These are phyloP conservation scores for Posidonia oceanica DNA, from an alignment of 116 monocot species.

Conservation along the genomic window DNA sequence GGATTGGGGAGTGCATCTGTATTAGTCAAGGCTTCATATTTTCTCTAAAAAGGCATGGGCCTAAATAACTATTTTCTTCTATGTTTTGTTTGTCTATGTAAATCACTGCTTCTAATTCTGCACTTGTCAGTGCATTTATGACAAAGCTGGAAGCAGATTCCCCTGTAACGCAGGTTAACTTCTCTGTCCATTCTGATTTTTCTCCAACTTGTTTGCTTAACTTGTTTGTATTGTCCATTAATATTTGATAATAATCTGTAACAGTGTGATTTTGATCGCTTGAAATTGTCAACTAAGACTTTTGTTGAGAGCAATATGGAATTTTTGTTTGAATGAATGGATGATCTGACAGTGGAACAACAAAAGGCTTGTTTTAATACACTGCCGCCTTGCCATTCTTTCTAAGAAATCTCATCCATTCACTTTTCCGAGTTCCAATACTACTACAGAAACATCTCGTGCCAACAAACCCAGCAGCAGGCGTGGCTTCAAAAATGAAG, in stretches of 20 bases:
- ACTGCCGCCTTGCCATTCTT: not conserved
- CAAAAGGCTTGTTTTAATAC: slow-evolving; percentile 51
- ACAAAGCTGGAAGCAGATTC: slow-evolving; percentile 82
- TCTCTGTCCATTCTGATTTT: not conserved
- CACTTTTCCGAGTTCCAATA: slow-evolving; percentile 42
- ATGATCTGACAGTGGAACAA: slow-evolving; percentile 88
- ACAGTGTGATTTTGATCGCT: slow-evolving; percentile 91
- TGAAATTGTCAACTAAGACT: slow-evolving; percentile 72
- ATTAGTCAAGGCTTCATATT: too few relatives aligned
- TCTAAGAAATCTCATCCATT: not conserved
- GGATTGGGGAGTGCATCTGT: too few relatives aligned
- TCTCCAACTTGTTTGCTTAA: too few relatives aligned
- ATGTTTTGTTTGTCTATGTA: slow-evolving; percentile 18
- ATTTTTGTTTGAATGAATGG: slow-evolving; percentile 98
- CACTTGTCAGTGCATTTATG: slow-evolving; percentile 95
- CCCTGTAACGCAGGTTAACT: slow-evolving; percentile 69
- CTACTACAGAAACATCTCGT: slow-evolving; percentile 68
- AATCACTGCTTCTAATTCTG: slow-evolving; percentile 96
- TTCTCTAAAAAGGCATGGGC: too few relatives aligned
- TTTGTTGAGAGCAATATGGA: slow-evolving; percentile 95
- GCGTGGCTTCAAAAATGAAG: slow-evolving; percentile 87
- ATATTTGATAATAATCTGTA: slow-evolving; percentile 4
- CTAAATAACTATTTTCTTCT: not conserved
- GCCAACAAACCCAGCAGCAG: slow-evolving; percentile 92
- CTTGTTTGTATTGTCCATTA: not conserved